Conservation (phyloP, 352 stramenopile genomes). For the Phytophthora agathidicida region DNA sequence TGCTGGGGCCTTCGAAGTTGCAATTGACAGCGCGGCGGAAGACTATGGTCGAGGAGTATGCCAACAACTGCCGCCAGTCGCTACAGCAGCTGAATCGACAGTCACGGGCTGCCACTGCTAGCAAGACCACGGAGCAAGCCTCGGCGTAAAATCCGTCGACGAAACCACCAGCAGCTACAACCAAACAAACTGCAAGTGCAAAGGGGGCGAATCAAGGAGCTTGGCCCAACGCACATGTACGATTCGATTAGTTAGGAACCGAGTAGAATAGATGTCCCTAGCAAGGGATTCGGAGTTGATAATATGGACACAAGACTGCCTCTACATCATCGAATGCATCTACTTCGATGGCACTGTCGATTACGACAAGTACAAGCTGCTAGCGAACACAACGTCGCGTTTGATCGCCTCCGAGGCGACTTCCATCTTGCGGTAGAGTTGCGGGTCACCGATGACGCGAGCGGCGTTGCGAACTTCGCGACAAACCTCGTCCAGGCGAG, state of each 20-base stretch:
- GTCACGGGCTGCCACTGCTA: neutral
- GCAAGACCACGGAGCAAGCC: neutral
- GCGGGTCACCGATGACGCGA: slow-evolving; percentile 94
- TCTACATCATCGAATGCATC: neutral
- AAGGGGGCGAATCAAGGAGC: neutral
- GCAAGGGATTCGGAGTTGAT: no score
- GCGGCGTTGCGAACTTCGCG: slow-evolving; percentile 97
- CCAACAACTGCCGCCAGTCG: slow-evolving; percentile 51
- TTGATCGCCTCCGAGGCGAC: slow-evolving; percentile 97
- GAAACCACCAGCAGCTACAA: neutral
- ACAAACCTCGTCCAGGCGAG: slow-evolving; percentile 97
- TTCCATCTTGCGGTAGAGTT: slow-evolving; percentile 98
- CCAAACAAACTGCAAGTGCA: neutral
- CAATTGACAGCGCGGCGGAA: slow-evolving; percentile 32
- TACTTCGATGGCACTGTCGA: neutral
- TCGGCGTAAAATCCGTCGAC: neutral
- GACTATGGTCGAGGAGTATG: slow-evolving; percentile 48
- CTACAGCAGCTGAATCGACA: slow-evolving; percentile 35
- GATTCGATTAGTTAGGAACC: slow-evolving; percentile 32
- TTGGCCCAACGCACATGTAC: slow-evolving; percentile 39
- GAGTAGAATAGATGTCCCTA: slow-evolving; percentile 7
- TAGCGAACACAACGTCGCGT: slow-evolving; percentile 98
- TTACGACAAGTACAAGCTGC: slow-evolving; percentile 93
- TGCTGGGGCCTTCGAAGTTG: slow-evolving; percentile 35
- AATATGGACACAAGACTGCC: neutral